Base-by-base conservation (phyloP, 2,329 filamentous ascomycete genomes). In the Helotiales sp. region DNA sequence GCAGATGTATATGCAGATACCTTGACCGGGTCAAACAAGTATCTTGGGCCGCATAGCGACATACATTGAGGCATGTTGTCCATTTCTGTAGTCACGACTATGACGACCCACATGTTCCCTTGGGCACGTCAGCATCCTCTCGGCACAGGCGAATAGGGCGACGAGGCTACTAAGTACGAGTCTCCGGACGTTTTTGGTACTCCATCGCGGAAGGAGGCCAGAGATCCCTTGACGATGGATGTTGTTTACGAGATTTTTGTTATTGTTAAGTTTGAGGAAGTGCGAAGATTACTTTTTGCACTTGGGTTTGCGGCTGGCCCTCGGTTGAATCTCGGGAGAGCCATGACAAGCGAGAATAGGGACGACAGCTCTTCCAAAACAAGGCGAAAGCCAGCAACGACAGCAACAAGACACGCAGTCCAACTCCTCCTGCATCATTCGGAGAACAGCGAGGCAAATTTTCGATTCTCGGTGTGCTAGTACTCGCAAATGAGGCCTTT, bases 81-180 rank as follows among this genome's bases (percentile, higher is more conserved):
- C 4, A 11, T 24, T 7, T 17, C 20, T 15, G 10, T 4, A 34
- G 10, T 34, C n/a, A 24, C 6, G 28, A 30, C 2, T n/a, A 34
- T 57, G 54, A 57, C 30, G 54, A 57, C n/a, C 7, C 20, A 57
- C n/a, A 10, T 57, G 30, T 17, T 34, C 20, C n/a, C 52, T 55
- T 13, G 10, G 17, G 10, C 32, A 22, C 17, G 10, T 34, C 11
- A 20, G 30, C 30, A 37, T 7, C 5, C 3, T 57, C 54, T 37
- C 30, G 4, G 20, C 4, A 34, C 30, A 15, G 6, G 30, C 2
- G 20, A 22, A 37, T 20, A 24, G 30, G 54, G 54, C 54, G 30
- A 57, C 5, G n/a, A 15, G 54, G 54, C 54, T 57, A 6, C 7
- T n/a, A 30, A 11, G 13, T 26, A 7, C 32, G 54, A 24, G 2